Evolutionary conservation across 2,329 filamentous ascomycete species (phyloP), one percentile per base, ranked within the genome.

Genomic region (Penicillium sp.): DNA sequence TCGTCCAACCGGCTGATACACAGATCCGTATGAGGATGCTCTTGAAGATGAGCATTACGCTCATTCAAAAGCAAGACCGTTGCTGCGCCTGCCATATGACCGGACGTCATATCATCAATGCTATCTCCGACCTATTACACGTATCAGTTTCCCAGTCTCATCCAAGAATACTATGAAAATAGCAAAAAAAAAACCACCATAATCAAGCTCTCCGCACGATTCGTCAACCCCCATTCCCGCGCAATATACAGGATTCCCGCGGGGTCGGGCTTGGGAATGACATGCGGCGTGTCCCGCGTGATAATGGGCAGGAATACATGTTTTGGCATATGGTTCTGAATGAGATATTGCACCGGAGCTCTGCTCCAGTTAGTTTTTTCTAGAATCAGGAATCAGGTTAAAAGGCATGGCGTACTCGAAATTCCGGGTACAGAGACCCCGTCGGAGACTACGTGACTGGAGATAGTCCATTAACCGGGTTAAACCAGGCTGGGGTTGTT

Each of bases 401-500:
- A 18, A 26, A 46, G 37, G n/a, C 9, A 28, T 26, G 9, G 64
- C 71, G 37, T 67, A 78, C 74, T 91, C 87, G 62, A 96, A 97
- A 73, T 98, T 97, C 62, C 93, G 80, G 2, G 93, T 97, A 71
- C 90, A 96, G 54, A 97, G 89, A 13, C 81, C 91, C 68, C 94
- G 93, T 57, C 74, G 81, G 26, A 96, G 66, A 5, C 71, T 68
- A 23, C 78, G 77, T 6, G 69, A 62, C 40, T 93, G 84, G 14
- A 97, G 81, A 66, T 93, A 95, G 46, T 80, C 71, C 87, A 97
- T 95, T 42, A 98, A 77, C 23, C 77, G 68, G 1, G 77, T 70
- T 3, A 97, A 80, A 1, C 91, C 91, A 0, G 87, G 84, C 67
- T 96, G 91, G 2, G 91, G 84, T 27, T 81, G 75, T 68, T 97